Base-by-base conservation (phyloP, 306 rosid genomes). In the Cucurbita moschata region DNA sequence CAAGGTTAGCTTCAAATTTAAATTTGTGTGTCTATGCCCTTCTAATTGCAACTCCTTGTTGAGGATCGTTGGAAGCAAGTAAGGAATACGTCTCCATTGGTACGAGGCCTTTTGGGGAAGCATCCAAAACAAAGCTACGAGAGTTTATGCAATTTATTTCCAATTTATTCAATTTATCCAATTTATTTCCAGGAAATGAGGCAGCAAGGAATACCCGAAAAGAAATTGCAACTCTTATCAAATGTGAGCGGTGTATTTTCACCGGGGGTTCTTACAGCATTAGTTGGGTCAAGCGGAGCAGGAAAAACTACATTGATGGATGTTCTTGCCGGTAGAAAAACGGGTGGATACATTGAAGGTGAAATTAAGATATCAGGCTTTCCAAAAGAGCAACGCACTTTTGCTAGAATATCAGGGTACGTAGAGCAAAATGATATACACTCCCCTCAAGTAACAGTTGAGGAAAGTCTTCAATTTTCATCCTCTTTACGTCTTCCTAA, bases 271-370 rank as follows among this genome's bases (percentile, higher is more conserved):
- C 98, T 92, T 74, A 92, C 96, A 59, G 97, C 97, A 71, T 75
- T 92, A 72, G 97, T 92, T 60, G 97, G 97, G 49, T 77, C 98
- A 43, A 92, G 98, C 78, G 98, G 98, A 55, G 98, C 98, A 6
- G 98, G 98, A 59, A 89, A 92, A 86, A 92, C 98, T 78, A 92
- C 98, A 53, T 68, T 92, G 75, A 92, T 92, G 98, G 98, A 92
- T 60, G 98, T 92, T 42, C 89, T 92, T 46, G 96, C 98, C 21
- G 98, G 98, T 52, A 88, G 97, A 83, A 92, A 92, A 83, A 92
- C 97, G 37, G 97, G 96, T 54, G 97, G 97, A 18, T 87, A 88
- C 80, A 87, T 89, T 14, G 96, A 92, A 79, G 97, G 97, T 44
- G 88, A 86, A 9, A 84, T 92, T 74, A 86, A 65, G 72, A 88